phyloP scores from a whole-genome alignment of 257 asterid species.

The Scutellaria barbata region DNA sequence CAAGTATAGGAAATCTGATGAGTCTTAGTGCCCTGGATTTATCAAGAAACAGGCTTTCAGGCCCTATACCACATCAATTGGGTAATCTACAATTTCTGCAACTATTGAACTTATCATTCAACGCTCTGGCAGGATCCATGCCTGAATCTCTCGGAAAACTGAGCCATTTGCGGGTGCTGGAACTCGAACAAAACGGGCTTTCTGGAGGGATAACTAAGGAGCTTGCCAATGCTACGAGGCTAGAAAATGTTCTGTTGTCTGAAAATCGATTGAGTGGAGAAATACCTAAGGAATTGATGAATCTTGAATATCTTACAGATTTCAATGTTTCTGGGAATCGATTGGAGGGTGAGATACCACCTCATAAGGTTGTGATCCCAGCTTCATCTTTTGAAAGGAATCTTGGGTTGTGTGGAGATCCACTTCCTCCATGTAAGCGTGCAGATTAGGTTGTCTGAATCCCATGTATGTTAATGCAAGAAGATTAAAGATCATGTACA shows the following conservation, averaged over 20 bases:
- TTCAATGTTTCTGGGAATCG: conserved; percentile 59
- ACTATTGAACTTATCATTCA: conserved; percentile 56
- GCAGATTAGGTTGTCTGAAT: neutral
- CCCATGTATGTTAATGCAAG: no score
- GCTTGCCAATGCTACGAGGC: conserved; percentile 44
- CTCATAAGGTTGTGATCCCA: conserved; percentile 49
- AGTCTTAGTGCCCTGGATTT: conserved; percentile 48
- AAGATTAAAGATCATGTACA: no score
- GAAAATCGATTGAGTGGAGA: conserved; percentile 55
- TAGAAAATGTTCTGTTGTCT: conserved; percentile 50
- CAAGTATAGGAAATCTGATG: conserved; percentile 54
- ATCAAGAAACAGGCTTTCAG: conserved; percentile 55
- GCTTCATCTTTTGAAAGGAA: conserved; percentile 53
- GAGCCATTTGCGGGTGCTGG: conserved; percentile 35
- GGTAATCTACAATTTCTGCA: conserved; percentile 43
- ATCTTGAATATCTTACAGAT: conserved; percentile 44
- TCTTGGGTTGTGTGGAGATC: conserved; percentile 72
- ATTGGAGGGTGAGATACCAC: conserved; percentile 65
- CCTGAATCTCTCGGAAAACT: conserved; percentile 62
- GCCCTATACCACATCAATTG: conserved; percentile 53
- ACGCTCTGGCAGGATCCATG: conserved; percentile 61
- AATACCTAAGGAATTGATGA: conserved; percentile 58
- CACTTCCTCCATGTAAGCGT: conserved; percentile 68
- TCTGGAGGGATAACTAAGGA: conserved; percentile 58
- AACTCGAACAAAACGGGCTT: conserved; percentile 43